These are phyloP conservation scores for Ephemerocybe angulata DNA, from an alignment of 768 basidiomycete species.

Conservation along the genomic window DNA sequence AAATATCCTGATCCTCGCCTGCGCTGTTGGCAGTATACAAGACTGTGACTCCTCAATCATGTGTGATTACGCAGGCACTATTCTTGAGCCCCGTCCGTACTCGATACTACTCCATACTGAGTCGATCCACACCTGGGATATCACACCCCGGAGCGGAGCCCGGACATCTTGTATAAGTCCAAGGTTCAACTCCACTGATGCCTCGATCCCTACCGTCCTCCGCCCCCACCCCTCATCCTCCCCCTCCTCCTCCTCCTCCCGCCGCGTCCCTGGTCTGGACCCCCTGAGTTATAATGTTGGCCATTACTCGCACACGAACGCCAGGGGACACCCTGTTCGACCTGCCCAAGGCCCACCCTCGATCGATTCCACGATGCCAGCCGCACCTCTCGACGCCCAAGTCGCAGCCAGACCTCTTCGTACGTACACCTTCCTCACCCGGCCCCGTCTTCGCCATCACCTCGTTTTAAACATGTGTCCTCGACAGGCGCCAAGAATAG, in stretches of 20 bases:
- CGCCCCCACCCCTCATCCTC: background rate
- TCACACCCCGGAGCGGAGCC: too few species aligned
- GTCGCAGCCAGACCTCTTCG: background rate
- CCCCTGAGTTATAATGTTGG: conserved; percentile 2
- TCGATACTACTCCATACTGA: too few species aligned
- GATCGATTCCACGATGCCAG: background rate
- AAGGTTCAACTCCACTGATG: background rate
- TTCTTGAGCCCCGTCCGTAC: too few species aligned
- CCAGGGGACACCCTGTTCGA: background rate
- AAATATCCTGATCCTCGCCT: too few species aligned
- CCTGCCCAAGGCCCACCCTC: too few species aligned
- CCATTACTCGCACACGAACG: background rate
- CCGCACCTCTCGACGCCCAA: background rate
- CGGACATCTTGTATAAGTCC: too few species aligned
- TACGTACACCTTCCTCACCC: background rate
- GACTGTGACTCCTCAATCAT: too few species aligned
- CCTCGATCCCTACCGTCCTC: background rate
- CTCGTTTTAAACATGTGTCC: conserved; percentile 6
- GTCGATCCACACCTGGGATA: too few species aligned
- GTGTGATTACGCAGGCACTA: too few species aligned
- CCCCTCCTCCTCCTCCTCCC: too few species aligned
- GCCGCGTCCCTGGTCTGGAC: background rate
- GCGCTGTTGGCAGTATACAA: too few species aligned
- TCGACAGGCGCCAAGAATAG: conserved; percentile 1
- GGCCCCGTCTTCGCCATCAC: conserved; percentile 6